A percentile compares a stretch with the other conserved stretches of the same genome.
Evolutionary conservation across 2,329 filamentous ascomycete species (phyloP).

Genomic region (Metarhizium anisopliae): DNA sequence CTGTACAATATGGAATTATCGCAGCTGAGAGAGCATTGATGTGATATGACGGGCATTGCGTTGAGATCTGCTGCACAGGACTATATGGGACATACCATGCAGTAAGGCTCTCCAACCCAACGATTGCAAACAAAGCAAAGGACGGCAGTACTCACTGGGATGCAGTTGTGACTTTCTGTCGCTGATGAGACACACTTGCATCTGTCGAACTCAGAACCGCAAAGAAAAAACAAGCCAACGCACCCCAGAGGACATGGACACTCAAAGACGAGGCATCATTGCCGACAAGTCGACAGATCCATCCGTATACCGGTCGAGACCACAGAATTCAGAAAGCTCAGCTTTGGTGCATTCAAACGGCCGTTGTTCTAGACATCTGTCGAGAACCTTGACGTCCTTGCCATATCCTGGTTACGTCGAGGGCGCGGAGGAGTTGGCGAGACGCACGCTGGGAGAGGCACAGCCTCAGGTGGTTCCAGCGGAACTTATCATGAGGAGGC

Average conservation of each 20-base stretch:
- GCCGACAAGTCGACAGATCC: background rate
- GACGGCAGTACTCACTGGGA: background rate
- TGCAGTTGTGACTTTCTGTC: background rate
- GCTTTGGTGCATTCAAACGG: background rate
- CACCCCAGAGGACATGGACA: background rate
- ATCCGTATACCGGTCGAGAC: background rate
- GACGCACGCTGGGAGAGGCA: conserved; percentile 10
- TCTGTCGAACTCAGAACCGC: background rate
- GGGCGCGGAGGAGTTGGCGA: conserved; percentile 12
- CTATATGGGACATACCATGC: background rate
- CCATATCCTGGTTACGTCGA: conserved; percentile 12
- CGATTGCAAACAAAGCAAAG: background rate
- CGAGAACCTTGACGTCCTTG: background rate
- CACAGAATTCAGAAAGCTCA: background rate
- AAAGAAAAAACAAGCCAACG: background rate
- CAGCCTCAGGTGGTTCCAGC: conserved; percentile 12
- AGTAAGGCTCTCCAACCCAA: background rate
- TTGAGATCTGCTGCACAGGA: background rate
- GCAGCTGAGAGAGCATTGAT: background rate
- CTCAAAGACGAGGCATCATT: background rate
- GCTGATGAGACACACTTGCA: background rate
- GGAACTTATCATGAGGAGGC: conserved; percentile 9
- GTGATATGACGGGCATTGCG: background rate
- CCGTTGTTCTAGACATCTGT: background rate
- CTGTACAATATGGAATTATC: background rate